Conservation (phyloP, 352 stramenopile species). For the Globisporangium apiculatum region DNA sequence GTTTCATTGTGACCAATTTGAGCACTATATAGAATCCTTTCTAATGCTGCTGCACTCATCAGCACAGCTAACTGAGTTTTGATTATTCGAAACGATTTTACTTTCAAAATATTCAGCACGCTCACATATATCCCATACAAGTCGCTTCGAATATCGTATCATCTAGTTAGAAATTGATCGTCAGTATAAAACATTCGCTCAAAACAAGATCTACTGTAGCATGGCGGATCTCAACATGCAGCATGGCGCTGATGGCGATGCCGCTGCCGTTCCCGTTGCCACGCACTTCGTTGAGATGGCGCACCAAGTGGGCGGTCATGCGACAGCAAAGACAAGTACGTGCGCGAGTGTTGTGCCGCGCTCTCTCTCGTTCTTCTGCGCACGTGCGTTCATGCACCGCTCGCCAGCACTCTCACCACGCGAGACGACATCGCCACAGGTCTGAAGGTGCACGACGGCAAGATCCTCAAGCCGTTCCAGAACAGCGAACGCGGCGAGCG, state of each 20-base stretch:
- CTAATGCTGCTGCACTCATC: too few relatives aligned
- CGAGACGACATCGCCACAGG: slow-evolving; percentile 18
- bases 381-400: background rate
- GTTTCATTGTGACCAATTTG: too few relatives aligned
- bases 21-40: too few relatives aligned
- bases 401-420: background rate
- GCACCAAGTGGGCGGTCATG: slow-evolving; percentile 78
- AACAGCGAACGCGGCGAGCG: slow-evolving; percentile 65
- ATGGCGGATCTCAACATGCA: background rate
- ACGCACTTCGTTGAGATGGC: slow-evolving; percentile 39
- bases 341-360: background rate
- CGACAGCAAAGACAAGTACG: slow-evolving; percentile 59
- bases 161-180: too few relatives aligned
- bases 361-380: background rate
- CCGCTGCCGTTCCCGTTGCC: background rate
- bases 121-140: too few relatives aligned
- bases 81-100: too few relatives aligned
- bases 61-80: too few relatives aligned
- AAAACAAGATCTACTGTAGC: too few relatives aligned
- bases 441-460: slow-evolving; percentile 50
- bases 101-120: too few relatives aligned
- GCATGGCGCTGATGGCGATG: background rate
- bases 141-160: too few relatives aligned
- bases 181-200: too few relatives aligned
- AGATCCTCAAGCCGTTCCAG: slow-evolving; percentile 85